These are phyloP conservation scores for Cadophora luteo-olivacea DNA, from an alignment of 2,329 filamentous ascomycete species.

Conservation along the genomic window DNA sequence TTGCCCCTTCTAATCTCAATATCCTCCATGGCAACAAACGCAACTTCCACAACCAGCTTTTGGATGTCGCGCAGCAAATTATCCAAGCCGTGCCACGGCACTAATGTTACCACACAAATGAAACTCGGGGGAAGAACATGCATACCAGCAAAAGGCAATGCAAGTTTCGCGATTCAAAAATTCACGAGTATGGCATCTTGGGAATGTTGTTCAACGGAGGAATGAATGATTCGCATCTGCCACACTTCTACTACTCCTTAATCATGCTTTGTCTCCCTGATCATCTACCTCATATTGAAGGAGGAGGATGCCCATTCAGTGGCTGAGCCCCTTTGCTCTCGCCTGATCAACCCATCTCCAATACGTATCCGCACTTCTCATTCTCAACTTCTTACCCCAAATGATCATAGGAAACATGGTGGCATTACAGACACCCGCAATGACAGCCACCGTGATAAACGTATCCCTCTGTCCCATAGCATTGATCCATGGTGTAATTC, in stretches of 20 bases:
- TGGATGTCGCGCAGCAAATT: no score
- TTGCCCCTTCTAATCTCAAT: no score
- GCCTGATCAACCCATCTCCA: conserved; percentile 34
- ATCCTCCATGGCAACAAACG: no score
- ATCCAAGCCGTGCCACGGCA: no score
- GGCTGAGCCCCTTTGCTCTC: conserved; percentile 33
- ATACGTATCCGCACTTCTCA: conserved; percentile 31
- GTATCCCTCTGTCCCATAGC: conserved; percentile 49
- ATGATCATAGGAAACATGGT: conserved; percentile 36
- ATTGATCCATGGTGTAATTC: conserved; percentile 53
- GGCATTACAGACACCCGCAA: conserved; percentile 31
- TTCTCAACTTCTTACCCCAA: conserved; percentile 33
- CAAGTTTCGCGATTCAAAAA: background rate
- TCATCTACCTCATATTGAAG: no score
- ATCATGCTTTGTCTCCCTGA: no score
- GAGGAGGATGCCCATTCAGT: conserved; percentile 21
- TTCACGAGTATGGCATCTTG: no score
- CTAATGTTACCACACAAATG: no score
- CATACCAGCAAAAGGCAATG: background rate
- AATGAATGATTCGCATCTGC: no score
- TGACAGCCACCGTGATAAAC: conserved; percentile 50
- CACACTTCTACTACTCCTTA: no score
- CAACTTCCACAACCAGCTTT: no score
- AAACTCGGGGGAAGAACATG: background rate
- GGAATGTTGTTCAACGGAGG: no score